Conservation (phyloP, 2,329 filamentous ascomycete genomes). For the Lasiodiplodia gonubiensis region DNA sequence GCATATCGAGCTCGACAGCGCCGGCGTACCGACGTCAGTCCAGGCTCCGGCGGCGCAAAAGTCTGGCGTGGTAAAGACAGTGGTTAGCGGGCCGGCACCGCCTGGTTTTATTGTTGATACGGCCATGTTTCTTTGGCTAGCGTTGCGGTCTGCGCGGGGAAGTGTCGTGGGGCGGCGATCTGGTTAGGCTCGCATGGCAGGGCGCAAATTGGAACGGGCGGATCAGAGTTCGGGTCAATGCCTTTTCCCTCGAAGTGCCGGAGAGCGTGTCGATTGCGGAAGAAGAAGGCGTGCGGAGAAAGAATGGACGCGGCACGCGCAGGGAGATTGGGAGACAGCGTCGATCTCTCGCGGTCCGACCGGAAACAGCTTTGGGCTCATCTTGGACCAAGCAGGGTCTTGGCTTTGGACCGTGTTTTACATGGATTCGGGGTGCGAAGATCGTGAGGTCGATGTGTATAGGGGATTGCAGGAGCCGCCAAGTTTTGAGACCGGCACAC, state of each 20-base stretch:
- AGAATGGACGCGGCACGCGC: constrained; percentile 1
- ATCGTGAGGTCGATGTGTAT: too few relatives aligned
- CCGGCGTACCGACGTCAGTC: background rate
- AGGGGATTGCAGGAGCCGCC: background rate
- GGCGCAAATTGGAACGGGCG: background rate
- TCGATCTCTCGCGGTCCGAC: constrained; percentile 9
- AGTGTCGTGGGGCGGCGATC: background rate
- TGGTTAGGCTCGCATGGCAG: background rate
- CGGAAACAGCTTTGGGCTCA: background rate
- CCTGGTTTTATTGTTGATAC: background rate
- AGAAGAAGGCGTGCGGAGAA: background rate
- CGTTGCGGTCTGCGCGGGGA: background rate
- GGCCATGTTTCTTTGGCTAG: background rate
- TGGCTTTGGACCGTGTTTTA: background rate
- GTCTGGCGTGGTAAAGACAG: constrained; percentile 9
- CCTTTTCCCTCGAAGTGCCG: too few relatives aligned
- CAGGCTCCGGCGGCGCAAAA: background rate
- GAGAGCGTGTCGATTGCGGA: background rate
- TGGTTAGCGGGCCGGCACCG: background rate
- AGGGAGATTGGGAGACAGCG: background rate
- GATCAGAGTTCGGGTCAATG: background rate
- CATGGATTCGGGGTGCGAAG: background rate
- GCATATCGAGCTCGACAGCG: constrained; percentile 17
- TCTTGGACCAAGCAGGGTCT: background rate
- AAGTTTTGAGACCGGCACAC: background rate